Conservation (phyloP, 108 stramenopile species). For the Cyclotella atomus region DNA sequence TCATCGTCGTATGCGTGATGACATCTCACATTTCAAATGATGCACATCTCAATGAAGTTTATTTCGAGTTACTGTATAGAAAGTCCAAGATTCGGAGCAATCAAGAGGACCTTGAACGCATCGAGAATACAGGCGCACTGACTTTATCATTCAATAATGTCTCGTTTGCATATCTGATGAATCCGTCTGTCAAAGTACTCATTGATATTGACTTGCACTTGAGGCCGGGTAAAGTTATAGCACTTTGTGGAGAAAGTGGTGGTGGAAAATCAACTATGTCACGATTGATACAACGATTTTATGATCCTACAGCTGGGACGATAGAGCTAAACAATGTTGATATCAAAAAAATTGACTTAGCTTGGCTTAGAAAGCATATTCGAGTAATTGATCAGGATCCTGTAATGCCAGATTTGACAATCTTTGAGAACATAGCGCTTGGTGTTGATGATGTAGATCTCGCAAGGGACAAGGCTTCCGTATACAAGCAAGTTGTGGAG, state of each 20-base stretch:
- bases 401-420: conserved; percentile 72
- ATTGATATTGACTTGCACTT: conserved; percentile 46
- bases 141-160: conserved; percentile 58
- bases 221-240: conserved; percentile 54
- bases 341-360: conserved; percentile 63
- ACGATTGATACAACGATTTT: conserved; percentile 83
- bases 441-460: conserved; percentile 56
- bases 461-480: conserved; percentile 53
- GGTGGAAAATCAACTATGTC: conserved; percentile 81
- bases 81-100: conserved; percentile 20
- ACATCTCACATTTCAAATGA: too few species aligned
- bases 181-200: conserved; percentile 67
- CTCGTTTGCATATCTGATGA: conserved; percentile 83
- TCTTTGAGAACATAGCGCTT: conserved; percentile 83
- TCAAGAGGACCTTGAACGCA: not conserved
- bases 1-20: too few species aligned
- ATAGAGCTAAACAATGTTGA: conserved; percentile 79
- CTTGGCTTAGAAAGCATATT: conserved; percentile 68
- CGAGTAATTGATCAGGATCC: conserved; percentile 89
- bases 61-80: conserved; percentile 35
- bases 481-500: conserved; percentile 52
- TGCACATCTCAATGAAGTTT: too few species aligned
- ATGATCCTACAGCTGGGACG: conserved; percentile 66
- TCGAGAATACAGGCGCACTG: not conserved
- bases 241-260: conserved; percentile 79